Evolutionary conservation across 2,329 filamentous ascomycete genomes (phyloP).

Genomic region (Podosphaera leucotricha): DNA sequence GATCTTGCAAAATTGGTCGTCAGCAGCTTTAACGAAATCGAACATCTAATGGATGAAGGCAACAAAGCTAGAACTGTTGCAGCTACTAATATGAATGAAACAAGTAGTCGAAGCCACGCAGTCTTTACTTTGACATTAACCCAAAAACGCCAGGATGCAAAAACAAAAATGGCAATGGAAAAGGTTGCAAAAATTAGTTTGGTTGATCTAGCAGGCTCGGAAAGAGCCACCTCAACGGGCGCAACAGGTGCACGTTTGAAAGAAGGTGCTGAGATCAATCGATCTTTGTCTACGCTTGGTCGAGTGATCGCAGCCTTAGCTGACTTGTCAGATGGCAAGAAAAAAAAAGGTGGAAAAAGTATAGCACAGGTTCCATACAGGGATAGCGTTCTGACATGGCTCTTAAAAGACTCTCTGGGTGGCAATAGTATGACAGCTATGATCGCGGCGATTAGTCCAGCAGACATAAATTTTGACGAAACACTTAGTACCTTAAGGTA

Average conservation of each 20-base stretch:
- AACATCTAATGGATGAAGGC: slow-evolving; percentile 95
- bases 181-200: slow-evolving; percentile 96
- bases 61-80: slow-evolving; percentile 97
- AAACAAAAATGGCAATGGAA: slow-evolving; percentile 93
- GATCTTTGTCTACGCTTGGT: slow-evolving; percentile 83
- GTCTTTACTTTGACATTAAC: slow-evolving; percentile 93
- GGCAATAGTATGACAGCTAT: slow-evolving; percentile 99
- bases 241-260: slow-evolving; percentile 87
- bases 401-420: slow-evolving; percentile 87
- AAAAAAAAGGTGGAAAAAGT: slow-evolving; percentile 48
- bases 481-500: slow-evolving; percentile 89
- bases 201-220: slow-evolving; percentile 92
- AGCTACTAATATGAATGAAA: slow-evolving; percentile 99
- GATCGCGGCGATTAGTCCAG: slow-evolving; percentile 96
- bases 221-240: slow-evolving; percentile 89
- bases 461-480: slow-evolving; percentile 97
- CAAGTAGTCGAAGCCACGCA: slow-evolving; percentile 89
- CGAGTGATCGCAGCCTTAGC: slow-evolving; percentile 93
- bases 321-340: slow-evolving; percentile 68
- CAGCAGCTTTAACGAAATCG: slow-evolving; percentile 81
- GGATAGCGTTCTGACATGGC: slow-evolving; percentile 90
- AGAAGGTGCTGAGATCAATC: slow-evolving; percentile 95
- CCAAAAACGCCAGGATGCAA: slow-evolving; percentile 72
- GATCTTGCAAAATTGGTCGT: slow-evolving; percentile 91
- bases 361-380: slow-evolving; percentile 70